phyloP scores from a whole-genome alignment of 768 basidiomycete genomes.

The Phaffia tasmanica region DNA sequence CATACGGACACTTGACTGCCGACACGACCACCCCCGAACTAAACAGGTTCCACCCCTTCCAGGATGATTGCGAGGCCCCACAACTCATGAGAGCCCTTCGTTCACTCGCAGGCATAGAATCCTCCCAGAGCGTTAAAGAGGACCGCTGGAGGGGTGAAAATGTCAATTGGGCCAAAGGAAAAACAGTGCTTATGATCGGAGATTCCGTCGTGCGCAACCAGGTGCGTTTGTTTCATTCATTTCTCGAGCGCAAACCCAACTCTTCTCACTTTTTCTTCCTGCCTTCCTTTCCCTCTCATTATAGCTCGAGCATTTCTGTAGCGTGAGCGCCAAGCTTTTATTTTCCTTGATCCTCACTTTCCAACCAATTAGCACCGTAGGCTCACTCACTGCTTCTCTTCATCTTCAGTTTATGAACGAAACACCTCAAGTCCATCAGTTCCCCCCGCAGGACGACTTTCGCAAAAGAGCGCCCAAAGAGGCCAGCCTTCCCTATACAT shows the following conservation, averaged over 20 bases:
- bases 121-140: not conserved
- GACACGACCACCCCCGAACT: constrained; percentile 20
- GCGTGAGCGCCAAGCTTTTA: not conserved
- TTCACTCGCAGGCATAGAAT: constrained; percentile 17
- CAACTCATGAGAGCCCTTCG: constrained; percentile 22
- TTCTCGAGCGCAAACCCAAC: constrained; percentile 3
- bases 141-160: constrained; percentile 26
- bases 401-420: constrained; percentile 11
- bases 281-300: not conserved
- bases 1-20: constrained; percentile 26
- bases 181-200: constrained; percentile 30
- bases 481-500: constrained; percentile 26
- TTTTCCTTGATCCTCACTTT: not conserved
- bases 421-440: constrained; percentile 4
- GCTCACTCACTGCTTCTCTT: not conserved
- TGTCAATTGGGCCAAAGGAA: constrained; percentile 27
- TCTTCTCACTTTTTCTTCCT: too few species aligned
- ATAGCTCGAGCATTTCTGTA: not conserved
- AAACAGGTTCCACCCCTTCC: constrained; percentile 29
- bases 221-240: not conserved
- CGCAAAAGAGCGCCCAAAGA: constrained; percentile 16
- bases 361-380: not conserved
- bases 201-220: constrained; percentile 29
- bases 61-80: constrained; percentile 23
- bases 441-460: not conserved